phyloP scores from a whole-genome alignment of 73 alveolate genomes.

The Paramecium sonneborni region DNA sequence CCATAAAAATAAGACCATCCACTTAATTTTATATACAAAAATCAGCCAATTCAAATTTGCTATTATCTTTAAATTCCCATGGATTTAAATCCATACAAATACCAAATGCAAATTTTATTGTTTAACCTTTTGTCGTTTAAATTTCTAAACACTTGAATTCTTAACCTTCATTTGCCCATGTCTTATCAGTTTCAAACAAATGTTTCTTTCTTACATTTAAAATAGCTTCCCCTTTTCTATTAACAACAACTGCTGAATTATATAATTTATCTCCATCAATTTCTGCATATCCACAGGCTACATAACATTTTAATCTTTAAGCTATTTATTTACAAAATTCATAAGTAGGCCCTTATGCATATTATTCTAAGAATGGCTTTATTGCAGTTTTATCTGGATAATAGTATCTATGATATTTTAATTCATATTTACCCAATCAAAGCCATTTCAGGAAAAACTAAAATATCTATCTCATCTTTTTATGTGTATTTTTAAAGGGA shows the following conservation, averaged over 20 bases:
- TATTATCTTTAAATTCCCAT: conserved; percentile 75
- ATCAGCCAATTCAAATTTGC: conserved; percentile 80
- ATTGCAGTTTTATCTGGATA: conserved; percentile 88
- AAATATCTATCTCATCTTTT: conserved; percentile 84
- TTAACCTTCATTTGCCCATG: conserved; percentile 95
- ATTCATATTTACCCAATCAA: conserved; percentile 79
- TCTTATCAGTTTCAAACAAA: conserved; percentile 84
- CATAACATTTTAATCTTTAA: conserved; percentile 80
- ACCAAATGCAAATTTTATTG: conserved; percentile 85
- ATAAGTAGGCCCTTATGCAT: conserved; percentile 83
- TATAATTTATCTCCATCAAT: conserved; percentile 75
- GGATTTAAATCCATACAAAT: conserved; percentile 95
- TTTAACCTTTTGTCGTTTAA: conserved; percentile 69
- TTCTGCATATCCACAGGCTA: conserved; percentile 94
- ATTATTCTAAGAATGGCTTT: conserved; percentile 77
- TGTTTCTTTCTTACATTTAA: conserved; percentile 82
- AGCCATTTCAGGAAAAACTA: conserved; percentile 93
- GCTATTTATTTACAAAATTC: conserved; percentile 86
- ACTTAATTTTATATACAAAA: conserved; percentile 73
- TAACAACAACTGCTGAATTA: conserved; percentile 85
- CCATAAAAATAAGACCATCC: conserved; percentile 75
- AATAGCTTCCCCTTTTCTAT: conserved; percentile 84
- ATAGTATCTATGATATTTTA: conserved; percentile 50
- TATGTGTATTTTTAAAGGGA: conserved; percentile 62
- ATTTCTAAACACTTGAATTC: conserved; percentile 79